Evolutionary conservation across 352 stramenopile species (phyloP), one percentile per base, ranked within the genome.

Genomic region (Globisporangium recalcitrans): DNA sequence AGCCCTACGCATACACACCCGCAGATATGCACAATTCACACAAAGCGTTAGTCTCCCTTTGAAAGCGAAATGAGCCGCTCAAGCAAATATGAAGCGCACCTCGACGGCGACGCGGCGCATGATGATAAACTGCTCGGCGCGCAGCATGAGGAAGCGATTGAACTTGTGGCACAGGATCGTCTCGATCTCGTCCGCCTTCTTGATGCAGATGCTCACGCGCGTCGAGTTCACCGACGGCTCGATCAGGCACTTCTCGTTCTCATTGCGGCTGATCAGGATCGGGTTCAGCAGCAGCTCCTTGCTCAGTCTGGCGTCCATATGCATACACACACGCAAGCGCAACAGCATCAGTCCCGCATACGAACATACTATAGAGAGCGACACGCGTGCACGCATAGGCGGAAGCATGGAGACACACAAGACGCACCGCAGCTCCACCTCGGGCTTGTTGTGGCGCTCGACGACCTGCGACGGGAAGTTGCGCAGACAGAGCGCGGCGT

Each of bases 401-500:
- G 27, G 14, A 51, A 24, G 51, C 14, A 44, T 11, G 14, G 3
- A 31, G 19, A n/a, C n/a, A n/a, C n/a, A n/a, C n/a, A n/a, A n/a
- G n/a, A 75, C 77, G 63, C 68, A 95, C 88, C 84, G 81, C 47
- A 97, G 71, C 68, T 98, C 94, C 32, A 98, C 81, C 72, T 98
- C 95, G 9, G 95, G 95, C 64, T 98, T 98, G 80, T 98, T 98
- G 77, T 98, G 95, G 62, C 95, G 85, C 79, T 98, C 95, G 49
- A 98, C 91, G 22, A 90, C 87, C 67, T 98, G 92, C 59, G 94
- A 98, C n/a, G 95, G 93, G 68, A 98, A 98, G 72, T 98, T 98
- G 65, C 93, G 85, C 58, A 98, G 71, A 70, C 93, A 98, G 44
- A 98, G 69, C 58, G 90, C 88, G 47, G 85, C 88, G 69, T 97